Conservation (phyloP, 169 alveolate species). For the Cryptosporidium andersoni region DNA sequence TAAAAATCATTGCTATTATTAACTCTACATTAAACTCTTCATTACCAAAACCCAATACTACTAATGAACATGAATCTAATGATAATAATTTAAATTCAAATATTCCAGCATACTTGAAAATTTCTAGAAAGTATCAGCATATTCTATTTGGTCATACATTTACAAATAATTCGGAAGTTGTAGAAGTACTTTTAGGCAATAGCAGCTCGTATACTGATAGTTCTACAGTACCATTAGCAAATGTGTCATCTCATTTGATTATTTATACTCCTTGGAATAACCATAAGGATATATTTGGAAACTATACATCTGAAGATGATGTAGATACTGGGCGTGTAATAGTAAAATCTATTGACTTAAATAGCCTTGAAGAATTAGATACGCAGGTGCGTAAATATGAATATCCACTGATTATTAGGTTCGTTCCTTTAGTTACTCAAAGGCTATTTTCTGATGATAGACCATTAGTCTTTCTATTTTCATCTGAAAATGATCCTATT, state of each 20-base stretch:
- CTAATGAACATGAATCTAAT: no score
- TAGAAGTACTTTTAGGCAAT: neutral
- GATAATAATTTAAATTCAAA: neutral
- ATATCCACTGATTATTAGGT: constrained; percentile 40
- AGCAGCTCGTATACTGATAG: neutral
- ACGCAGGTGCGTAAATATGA: constrained; percentile 33
- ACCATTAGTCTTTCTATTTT: constrained; percentile 28
- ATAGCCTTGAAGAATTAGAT: constrained; percentile 3
- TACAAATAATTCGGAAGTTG: constrained; percentile 30
- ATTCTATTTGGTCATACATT: constrained; percentile 39
- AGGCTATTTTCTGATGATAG: constrained; percentile 29
- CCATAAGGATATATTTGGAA: neutral
- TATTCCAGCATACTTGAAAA: neutral
- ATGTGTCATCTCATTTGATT: no score
- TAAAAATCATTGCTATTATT: constrained; percentile 39
- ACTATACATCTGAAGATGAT: neutral
- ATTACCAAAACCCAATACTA: no score
- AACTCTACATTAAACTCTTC: constrained; percentile 24
- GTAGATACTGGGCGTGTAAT: neutral
- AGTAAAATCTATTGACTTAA: constrained; percentile 31
- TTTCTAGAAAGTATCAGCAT: constrained; percentile 40
- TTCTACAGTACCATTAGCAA: constrained; percentile 7
- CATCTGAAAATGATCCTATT: constrained; percentile 10
- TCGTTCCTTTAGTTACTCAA: constrained; percentile 56
- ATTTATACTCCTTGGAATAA: constrained; percentile 61